A percentile compares a stretch with the other conserved stretches of the same genome.
These are phyloP conservation scores for Apiospora hydei DNA, from an alignment of 2,329 filamentous ascomycete species.

Conservation along the genomic window DNA sequence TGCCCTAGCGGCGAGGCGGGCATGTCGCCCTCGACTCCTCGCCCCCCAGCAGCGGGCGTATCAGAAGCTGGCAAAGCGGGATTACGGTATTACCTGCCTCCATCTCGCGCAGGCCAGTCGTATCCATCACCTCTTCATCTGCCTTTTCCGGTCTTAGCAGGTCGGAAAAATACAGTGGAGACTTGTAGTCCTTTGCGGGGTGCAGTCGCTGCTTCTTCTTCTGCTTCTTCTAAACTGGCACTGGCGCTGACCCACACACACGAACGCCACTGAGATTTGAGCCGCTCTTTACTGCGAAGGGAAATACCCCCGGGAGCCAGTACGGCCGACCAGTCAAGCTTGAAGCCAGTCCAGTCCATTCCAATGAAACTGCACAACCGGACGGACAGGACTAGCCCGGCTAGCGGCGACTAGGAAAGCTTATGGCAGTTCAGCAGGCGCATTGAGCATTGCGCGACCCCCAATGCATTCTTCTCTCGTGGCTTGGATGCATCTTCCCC, in stretches of 20 bases:
- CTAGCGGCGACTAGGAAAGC: conserved; percentile 12
- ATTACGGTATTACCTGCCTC: not conserved
- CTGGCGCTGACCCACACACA: not conserved
- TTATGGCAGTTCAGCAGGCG: conserved; percentile 5
- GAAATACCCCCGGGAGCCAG: conserved; percentile 6
- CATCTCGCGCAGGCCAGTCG: not conserved
- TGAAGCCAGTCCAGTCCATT: not conserved
- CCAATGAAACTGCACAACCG: not conserved
- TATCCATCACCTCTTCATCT: not conserved
- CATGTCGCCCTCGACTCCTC: not conserved
- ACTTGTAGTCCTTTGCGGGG: not conserved
- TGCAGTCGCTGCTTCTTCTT: not conserved
- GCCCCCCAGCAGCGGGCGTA: not conserved
- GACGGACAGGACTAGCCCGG: not conserved
- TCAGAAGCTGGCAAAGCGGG: not conserved
- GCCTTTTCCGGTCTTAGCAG: not conserved
- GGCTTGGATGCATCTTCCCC: conserved; percentile 16
- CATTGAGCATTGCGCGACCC: conserved; percentile 9
- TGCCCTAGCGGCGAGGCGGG: not conserved
- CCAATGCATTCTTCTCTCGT: not conserved
- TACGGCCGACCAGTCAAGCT: not conserved
- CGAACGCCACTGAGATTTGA: conserved; percentile 15
- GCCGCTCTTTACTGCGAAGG: conserved; percentile 17
- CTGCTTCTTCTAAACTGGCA: not conserved
- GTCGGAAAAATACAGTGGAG: conserved; percentile 19